phyloP scores from a whole-genome alignment of 345 rosid species.

The Moringa oleifera region DNA sequence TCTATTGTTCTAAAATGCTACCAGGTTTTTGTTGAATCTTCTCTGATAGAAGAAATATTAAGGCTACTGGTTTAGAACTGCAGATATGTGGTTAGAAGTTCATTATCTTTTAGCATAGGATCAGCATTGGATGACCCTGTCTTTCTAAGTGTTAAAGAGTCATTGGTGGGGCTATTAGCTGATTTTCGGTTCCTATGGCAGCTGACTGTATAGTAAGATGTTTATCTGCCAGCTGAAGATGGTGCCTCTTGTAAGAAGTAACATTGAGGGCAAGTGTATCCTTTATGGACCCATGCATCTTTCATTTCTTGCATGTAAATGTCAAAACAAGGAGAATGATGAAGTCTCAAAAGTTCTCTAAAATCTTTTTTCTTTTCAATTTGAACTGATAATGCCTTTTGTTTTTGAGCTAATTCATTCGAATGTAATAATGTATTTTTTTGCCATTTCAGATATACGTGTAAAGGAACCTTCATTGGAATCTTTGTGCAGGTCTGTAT shows the following conservation, averaged over 20 bases:
- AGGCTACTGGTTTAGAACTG: too few species aligned
- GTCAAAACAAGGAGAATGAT: too few species aligned
- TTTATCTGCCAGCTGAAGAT: background rate
- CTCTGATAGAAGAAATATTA: background rate
- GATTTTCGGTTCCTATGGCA: background rate
- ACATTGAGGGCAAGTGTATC: too few species aligned
- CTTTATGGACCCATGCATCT: too few species aligned
- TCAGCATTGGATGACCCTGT: too few species aligned
- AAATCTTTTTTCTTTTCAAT: too few species aligned
- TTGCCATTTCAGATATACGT: constrained; percentile 53
- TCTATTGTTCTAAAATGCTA: too few species aligned
- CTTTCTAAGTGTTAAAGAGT: background rate
- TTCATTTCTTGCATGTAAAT: background rate
- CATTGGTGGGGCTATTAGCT: background rate
- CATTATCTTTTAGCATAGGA: too few species aligned
- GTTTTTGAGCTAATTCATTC: background rate
- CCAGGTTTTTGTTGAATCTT: background rate
- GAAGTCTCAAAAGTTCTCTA: too few species aligned
- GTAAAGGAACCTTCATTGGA: constrained; percentile 93
- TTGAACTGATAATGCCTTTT: constrained; percentile 1
- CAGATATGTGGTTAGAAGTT: too few species aligned
- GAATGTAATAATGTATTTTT: too few species aligned
- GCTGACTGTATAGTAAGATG: background rate
- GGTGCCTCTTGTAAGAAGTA: too few species aligned
- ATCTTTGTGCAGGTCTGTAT: constrained; percentile 66